Conservation (phyloP, 495 filamentous ascomycete species). For the Tuber borchii region DNA sequence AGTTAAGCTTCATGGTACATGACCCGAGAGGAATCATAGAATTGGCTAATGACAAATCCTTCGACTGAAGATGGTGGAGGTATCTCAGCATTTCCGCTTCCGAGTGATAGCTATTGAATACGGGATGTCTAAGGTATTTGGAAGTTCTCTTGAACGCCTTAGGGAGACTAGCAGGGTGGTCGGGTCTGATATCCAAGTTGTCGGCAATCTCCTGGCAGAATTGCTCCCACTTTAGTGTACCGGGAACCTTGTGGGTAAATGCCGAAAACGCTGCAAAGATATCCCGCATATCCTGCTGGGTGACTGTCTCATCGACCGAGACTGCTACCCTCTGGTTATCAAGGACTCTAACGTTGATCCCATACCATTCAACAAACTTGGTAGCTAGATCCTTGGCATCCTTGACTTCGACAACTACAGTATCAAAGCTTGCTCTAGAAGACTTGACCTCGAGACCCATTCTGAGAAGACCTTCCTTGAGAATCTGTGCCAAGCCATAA, state of each 20-base stretch:
- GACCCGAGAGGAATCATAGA: constrained; percentile 99
- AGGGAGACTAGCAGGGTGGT: constrained; percentile 47
- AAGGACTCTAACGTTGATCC: constrained; percentile 61
- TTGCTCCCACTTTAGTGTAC: constrained; percentile 41
- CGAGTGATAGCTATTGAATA: constrained; percentile 95
- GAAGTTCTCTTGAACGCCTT: constrained; percentile 63
- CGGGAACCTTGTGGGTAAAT: constrained; percentile 35
- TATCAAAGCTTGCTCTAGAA: constrained; percentile 68
- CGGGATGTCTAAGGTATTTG: constrained; percentile 77
- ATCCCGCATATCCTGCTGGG: constrained; percentile 54
- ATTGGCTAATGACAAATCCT: constrained; percentile 89
- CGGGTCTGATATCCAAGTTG: constrained; percentile 45
- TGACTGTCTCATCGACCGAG: constrained; percentile 67
- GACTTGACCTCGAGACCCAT: constrained; percentile 59
- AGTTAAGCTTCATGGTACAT: constrained; percentile 99
- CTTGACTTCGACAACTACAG: constrained; percentile 56
- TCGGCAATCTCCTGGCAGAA: constrained; percentile 45
- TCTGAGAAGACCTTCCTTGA: constrained; percentile 61
- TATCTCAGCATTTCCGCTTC: constrained; percentile 95
- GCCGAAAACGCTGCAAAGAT: constrained; percentile 48
- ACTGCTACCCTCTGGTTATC: constrained; percentile 57
- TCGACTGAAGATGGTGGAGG: constrained; percentile 89
- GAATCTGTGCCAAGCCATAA: constrained; percentile 60
- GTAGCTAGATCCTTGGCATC: constrained; percentile 49
- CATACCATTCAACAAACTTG: constrained; percentile 48